A percentile compares a stretch with the other conserved stretches of the same genome.
Evolutionary conservation across 768 basidiomycete species (phyloP).

Genomic region (Kwoniella dejecticola): DNA sequence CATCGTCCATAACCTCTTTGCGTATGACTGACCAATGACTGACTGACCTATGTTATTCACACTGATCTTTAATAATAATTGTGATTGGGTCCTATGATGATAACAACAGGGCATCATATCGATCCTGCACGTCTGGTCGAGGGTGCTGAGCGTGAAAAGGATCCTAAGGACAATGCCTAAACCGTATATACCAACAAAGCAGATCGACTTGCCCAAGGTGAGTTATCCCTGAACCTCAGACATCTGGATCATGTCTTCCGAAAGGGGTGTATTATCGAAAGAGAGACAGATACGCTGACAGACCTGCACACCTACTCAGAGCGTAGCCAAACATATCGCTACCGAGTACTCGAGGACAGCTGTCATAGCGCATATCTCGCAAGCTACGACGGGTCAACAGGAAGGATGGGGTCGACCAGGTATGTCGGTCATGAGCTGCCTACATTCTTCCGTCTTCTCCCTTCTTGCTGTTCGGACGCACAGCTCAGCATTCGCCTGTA

Average conservation of each 20-base stretch:
- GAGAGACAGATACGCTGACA: no score
- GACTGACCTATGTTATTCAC: no score
- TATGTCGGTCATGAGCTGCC: no score
- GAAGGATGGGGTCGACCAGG: conserved; percentile 56
- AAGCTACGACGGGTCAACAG: conserved; percentile 53
- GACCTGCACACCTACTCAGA: no score
- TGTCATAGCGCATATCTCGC: conserved; percentile 54
- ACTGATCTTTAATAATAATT: no score
- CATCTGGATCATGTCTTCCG: no score
- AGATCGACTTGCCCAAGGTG: conserved; percentile 51
- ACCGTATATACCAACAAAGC: conserved; percentile 55
- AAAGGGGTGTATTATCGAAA: neutral
- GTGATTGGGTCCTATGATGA: no score
- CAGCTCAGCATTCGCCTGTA: neutral
- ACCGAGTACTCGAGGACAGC: conserved; percentile 54
- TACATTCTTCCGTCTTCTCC: neutral
- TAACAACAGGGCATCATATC: conserved; percentile 34
- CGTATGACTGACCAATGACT: no score
- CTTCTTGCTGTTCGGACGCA: neutral
- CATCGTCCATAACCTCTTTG: no score
- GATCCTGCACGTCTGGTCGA: conserved; percentile 38
- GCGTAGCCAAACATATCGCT: conserved; percentile 52
- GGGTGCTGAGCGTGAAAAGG: conserved; percentile 38
- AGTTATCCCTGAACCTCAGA: conserved; percentile 14
- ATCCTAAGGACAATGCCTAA: conserved; percentile 53